These are phyloP conservation scores for Colletotrichum gigasporum DNA, from an alignment of 2,329 filamentous ascomycete genomes.

Conservation along the genomic window DNA sequence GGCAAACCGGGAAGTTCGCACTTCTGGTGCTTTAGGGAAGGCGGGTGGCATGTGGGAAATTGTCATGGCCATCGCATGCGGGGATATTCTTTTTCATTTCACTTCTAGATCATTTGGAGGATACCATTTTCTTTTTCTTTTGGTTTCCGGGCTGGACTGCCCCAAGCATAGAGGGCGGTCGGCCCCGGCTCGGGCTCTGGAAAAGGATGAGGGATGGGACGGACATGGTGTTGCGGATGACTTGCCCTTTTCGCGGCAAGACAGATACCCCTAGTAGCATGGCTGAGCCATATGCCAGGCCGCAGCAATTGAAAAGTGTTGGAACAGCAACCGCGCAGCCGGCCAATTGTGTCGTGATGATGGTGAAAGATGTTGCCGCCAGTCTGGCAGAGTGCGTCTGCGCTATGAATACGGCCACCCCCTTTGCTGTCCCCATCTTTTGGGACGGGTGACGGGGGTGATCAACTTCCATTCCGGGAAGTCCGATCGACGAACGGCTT, in stretches of 20 bases:
- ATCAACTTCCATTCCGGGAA: conserved; percentile 12
- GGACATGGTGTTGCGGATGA: conserved; percentile 11
- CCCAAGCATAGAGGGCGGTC: neutral
- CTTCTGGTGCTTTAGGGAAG: conserved; percentile 29
- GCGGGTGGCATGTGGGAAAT: conserved; percentile 13
- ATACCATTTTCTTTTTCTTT: conserved; percentile 2
- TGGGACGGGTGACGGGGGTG: neutral
- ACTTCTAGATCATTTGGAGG: conserved; percentile 14
- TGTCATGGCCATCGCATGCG: conserved; percentile 14
- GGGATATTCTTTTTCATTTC: neutral
- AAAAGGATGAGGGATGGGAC: neutral
- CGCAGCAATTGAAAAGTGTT: conserved; percentile 19
- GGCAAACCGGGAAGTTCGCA: conserved; percentile 29
- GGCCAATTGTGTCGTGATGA: neutral
- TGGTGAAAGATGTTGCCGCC: neutral
- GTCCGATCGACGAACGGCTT: neutral
- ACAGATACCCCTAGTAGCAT: conserved; percentile 29
- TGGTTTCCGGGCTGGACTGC: neutral
- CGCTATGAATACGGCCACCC: neutral
- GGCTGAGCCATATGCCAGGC: conserved; percentile 27
- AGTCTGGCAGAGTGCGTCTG: neutral
- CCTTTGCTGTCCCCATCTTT: conserved; percentile 2
- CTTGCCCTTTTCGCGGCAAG: neutral
- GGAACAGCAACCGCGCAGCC: conserved; percentile 11
- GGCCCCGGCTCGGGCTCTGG: neutral